Base-by-base conservation (phyloP, 495 filamentous ascomycete species). In the Penicillium waksmanii region DNA sequence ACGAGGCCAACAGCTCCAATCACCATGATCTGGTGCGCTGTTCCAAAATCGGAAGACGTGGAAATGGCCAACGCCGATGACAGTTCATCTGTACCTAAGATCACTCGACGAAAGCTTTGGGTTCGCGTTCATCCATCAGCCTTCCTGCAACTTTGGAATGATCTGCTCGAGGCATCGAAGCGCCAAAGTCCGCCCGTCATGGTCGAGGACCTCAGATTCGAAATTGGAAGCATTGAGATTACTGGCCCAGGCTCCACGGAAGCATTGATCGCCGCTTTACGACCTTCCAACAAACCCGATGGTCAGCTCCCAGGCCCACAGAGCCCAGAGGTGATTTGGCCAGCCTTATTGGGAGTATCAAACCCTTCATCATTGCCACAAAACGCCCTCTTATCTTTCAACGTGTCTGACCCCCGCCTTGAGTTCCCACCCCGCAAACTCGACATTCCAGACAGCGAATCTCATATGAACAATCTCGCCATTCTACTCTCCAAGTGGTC, bases 191-290 rank as follows among this genome's bases (percentile, higher is more conserved):
- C 91, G 5, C 79, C 77, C 10, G 85, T 94, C 19, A 86, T 85
- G 55, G 68, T 96, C n/a, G 91, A 97, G 68, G 95, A 98, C 67
- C 71, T 98, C 13, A 85, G 95, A 3, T 98, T 92, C 66, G 93
- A 98, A 64, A 89, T 98, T 70, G 95, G 95, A 46, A 97, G 92
- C 68, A 94, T 98, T 51, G 90, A 96, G 61, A 77, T 97, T 54
- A 88, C 84, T 0, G 95, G 95, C 0, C 92, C 95, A 1, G 89
- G 82, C 2, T 89, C 92, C 7, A 93, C 89, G 3, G 92, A 97
- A 71, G 82, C 92, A 3, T 76, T 98, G 3, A 76, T 93, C 21
- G 83, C 87, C 7, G 77, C 89, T 17, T 80, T 98, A 51, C 80
- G 83, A 50, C 88, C 93, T 19, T 44, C 51, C 21, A 31, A 84